Conservation (phyloP, 2,329 filamentous ascomycete species). For the Exophiala phaeomuriformis region DNA sequence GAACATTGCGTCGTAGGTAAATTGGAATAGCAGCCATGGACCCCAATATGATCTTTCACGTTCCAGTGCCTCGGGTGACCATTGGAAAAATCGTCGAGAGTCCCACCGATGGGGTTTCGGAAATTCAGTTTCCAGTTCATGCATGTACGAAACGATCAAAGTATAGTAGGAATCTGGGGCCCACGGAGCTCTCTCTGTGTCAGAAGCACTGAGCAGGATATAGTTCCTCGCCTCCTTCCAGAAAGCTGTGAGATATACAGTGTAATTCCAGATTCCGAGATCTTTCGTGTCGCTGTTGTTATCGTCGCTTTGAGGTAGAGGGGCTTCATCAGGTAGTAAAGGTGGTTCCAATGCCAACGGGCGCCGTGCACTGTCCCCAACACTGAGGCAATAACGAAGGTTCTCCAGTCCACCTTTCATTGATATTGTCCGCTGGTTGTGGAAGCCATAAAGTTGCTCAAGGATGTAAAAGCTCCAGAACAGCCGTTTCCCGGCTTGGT, state of each 20-base stretch:
- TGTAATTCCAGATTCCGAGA: slow-evolving; percentile 46
- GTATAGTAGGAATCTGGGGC: slow-evolving; percentile 48
- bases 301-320: not conserved
- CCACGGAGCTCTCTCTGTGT: slow-evolving; percentile 46
- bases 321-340: not conserved
- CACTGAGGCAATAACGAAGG: not conserved
- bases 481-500: slow-evolving; percentile 33
- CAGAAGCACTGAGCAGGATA: slow-evolving; percentile 44
- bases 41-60: slow-evolving; percentile 45
- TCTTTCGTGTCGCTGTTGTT: slow-evolving; percentile 18
- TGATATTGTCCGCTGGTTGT: slow-evolving; percentile 20
- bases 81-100: slow-evolving; percentile 47
- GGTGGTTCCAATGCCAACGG: not conserved
- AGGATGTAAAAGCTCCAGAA: slow-evolving; percentile 49
- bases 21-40: slow-evolving; percentile 48
- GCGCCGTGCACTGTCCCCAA: not conserved
- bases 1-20: slow-evolving; percentile 47
- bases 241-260: slow-evolving; percentile 46
- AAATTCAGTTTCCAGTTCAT: slow-evolving; percentile 42
- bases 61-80: slow-evolving; percentile 42
- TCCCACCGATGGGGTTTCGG: slow-evolving; percentile 47
- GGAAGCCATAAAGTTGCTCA: slow-evolving; percentile 46
- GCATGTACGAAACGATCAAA: slow-evolving; percentile 45
- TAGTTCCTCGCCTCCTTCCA: slow-evolving; percentile 42
- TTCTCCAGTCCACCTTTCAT: not conserved